Evolutionary conservation across 2,329 filamentous ascomycete species (phyloP).

Genomic region (Nectriaceae sp.): DNA sequence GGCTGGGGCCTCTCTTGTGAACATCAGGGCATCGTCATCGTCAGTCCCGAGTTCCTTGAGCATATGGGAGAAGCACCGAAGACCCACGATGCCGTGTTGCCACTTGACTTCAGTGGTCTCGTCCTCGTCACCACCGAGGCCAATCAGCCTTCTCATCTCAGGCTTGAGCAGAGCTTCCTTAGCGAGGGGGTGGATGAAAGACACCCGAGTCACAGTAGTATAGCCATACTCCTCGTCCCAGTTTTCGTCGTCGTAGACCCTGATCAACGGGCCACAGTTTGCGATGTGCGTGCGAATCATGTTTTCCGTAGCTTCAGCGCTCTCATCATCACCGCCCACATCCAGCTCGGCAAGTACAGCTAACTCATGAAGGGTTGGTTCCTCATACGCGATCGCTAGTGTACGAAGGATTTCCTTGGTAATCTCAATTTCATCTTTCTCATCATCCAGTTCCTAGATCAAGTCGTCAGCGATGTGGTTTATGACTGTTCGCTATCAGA

Average conservation of each 20-base stretch:
- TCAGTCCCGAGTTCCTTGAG: constrained; percentile 5
- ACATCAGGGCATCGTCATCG: constrained; percentile 5
- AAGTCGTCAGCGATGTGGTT: background rate
- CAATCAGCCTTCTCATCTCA: constrained; percentile 6
- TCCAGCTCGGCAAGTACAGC: constrained; percentile 9
- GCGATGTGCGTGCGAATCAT: constrained; percentile 10
- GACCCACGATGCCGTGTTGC: constrained; percentile 15
- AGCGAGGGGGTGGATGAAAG: constrained; percentile 13
- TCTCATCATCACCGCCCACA: background rate
- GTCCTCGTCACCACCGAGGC: constrained; percentile 6
- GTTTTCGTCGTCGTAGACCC: constrained; percentile 7
- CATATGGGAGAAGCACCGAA: constrained; percentile 14
- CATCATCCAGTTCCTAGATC: constrained; percentile 6
- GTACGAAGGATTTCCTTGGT: constrained; percentile 15
- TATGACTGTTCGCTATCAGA: background rate
- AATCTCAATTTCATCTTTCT: constrained; percentile 7
- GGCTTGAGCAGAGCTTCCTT: constrained; percentile 7
- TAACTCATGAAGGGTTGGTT: constrained; percentile 11
- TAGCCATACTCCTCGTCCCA: constrained; percentile 5
- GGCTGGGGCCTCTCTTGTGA: constrained; percentile 1
- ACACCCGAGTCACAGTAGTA: constrained; percentile 5
- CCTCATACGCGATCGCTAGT: constrained; percentile 10
- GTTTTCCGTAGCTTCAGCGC: constrained; percentile 3
- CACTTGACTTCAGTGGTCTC: constrained; percentile 11
- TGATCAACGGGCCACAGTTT: constrained; percentile 10